phyloP scores from a whole-genome alignment of 1,284 basidiomycete genomes.

The Malassezia caprae region DNA sequence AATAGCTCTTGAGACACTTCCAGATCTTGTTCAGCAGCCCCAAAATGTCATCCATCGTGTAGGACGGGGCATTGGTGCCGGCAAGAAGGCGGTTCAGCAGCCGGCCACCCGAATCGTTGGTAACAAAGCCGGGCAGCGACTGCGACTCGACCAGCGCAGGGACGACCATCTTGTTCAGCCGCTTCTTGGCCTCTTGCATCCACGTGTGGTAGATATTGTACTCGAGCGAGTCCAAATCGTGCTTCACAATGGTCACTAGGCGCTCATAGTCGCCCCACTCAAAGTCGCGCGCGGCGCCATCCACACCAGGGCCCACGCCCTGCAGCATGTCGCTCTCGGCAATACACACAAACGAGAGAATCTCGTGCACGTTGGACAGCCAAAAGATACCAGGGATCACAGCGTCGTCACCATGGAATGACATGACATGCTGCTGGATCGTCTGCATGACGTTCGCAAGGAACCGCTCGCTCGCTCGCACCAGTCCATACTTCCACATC shows the following conservation, averaged over 20 bases:
- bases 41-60: constrained; percentile 95
- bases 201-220: constrained; percentile 99
- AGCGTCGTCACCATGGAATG: constrained; percentile 81
- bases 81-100: constrained; percentile 80
- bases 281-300: constrained; percentile 80
- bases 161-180: constrained; percentile 92
- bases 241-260: constrained; percentile 91
- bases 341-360: constrained; percentile 95
- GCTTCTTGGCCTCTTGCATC: constrained; percentile 98
- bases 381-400: constrained; percentile 96
- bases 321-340: constrained; percentile 97
- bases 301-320: constrained; percentile 83
- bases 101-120: constrained; percentile 80
- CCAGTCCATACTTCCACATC: constrained; percentile 99
- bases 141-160: constrained; percentile 96
- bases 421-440: constrained; percentile 93
- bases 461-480: constrained; percentile 92
- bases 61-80: constrained; percentile 73
- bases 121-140: constrained; percentile 93
- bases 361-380: constrained; percentile 99
- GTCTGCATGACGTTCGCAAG: constrained; percentile 98
- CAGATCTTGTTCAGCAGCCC: constrained; percentile 95
- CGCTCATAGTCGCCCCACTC: constrained; percentile 97
- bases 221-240: constrained; percentile 93
- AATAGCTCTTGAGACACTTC: constrained; percentile 97